Conservation (phyloP, 352 stramenopile species). For the Blastocystis hominis region DNA sequence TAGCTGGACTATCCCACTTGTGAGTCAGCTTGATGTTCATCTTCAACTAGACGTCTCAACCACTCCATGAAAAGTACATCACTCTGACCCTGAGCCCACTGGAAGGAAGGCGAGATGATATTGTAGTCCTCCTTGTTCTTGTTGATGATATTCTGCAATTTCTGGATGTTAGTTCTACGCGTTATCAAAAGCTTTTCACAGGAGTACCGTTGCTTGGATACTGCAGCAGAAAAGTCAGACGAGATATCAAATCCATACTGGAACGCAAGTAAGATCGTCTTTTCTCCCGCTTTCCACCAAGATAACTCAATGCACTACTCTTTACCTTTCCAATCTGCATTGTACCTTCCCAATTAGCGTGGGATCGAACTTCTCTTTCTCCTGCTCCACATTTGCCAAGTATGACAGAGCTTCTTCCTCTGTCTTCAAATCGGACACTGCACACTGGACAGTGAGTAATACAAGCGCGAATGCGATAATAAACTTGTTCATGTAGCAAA, state of each 20-base stretch:
- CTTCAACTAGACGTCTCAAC: slow-evolving; percentile 23
- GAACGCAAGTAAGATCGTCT: slow-evolving; percentile 41
- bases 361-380: background rate
- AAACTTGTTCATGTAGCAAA: background rate
- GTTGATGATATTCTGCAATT: slow-evolving; percentile 52
- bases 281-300: slow-evolving; percentile 57
- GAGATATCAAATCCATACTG: slow-evolving; percentile 43
- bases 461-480: background rate
- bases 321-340: background rate
- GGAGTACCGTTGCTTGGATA: background rate
- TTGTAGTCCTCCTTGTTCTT: slow-evolving; percentile 57
- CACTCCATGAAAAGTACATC: background rate
- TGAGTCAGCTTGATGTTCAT: slow-evolving; percentile 56
- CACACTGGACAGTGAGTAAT: background rate
- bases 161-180: slow-evolving; percentile 24
- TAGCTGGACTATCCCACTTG: slow-evolving; percentile 55
- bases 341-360: background rate
- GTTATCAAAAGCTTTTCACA: background rate
- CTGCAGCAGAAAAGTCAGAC: slow-evolving; percentile 10
- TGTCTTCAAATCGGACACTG: background rate
- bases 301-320: slow-evolving; percentile 49
- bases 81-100: slow-evolving; percentile 52
- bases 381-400: slow-evolving; percentile 11
- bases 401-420: background rate
- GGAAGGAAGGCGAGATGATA: slow-evolving; percentile 41